A percentile compares a stretch with the other conserved stretches of the same genome.
phyloP scores from a whole-genome alignment of 192 early-diverging fungal genomes.

The Backusella tuberculispora region DNA sequence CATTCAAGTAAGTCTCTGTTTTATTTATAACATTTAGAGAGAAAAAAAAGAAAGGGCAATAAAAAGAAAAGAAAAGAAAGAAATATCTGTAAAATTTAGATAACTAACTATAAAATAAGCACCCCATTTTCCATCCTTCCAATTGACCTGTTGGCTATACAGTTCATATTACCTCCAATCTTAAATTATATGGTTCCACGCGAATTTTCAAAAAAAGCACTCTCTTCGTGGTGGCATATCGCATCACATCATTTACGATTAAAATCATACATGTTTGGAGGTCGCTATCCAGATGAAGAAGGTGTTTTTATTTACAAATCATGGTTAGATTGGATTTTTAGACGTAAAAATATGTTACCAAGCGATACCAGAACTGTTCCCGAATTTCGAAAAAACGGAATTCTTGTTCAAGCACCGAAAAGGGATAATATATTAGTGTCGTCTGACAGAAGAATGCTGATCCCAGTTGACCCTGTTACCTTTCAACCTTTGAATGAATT shows the following conservation, averaged over 20 bases:
- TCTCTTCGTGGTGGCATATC: conserved; percentile 69
- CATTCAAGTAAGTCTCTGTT: conserved; percentile 58
- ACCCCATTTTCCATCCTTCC: conserved; percentile 56
- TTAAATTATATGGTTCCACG: conserved; percentile 64
- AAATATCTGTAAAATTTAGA: background rate
- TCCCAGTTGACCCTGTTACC: conserved; percentile 63
- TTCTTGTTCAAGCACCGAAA: conserved; percentile 80
- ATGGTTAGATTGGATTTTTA: background rate
- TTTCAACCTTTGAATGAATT: conserved; percentile 56
- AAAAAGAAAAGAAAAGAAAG: background rate
- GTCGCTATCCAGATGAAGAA: conserved; percentile 75
- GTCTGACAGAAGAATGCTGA: conserved; percentile 77
- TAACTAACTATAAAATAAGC: conserved; percentile 10
- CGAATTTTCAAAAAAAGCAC: conserved; percentile 44
- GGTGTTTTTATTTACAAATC: background rate
- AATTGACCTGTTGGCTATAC: conserved; percentile 72
- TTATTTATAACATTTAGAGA: conserved; percentile 1
- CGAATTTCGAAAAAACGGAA: conserved; percentile 52
- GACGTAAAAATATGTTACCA: background rate
- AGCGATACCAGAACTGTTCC: conserved; percentile 49
- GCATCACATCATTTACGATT: conserved; percentile 69
- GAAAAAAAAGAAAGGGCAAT: background rate
- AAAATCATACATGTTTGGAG: conserved; percentile 81
- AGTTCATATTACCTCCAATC: conserved; percentile 72
- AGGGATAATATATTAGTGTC: conserved; percentile 80